Conservation (phyloP, 139 green algal species). For the Chlamydomonas sphaeroides region DNA sequence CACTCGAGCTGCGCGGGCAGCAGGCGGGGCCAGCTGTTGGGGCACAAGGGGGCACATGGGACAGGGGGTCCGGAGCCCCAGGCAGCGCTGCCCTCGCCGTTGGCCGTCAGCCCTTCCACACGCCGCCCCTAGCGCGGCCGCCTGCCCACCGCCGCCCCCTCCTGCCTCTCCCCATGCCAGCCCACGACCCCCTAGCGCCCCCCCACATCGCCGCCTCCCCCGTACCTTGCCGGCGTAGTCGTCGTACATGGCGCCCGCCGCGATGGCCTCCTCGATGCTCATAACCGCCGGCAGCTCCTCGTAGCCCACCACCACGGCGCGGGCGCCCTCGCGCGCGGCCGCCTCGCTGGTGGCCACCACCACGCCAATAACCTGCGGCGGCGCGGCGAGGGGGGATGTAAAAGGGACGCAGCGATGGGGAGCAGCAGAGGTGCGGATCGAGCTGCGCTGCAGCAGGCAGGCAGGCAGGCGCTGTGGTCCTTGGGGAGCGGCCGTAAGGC, state of each 20-base stretch:
- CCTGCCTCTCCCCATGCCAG: too few species aligned
- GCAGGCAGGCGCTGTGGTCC: too few species aligned
- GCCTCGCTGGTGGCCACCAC: conserved; percentile 86
- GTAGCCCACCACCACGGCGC: conserved; percentile 85
- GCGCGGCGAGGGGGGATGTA: not conserved
- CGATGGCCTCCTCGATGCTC: conserved; percentile 89
- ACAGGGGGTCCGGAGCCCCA: too few species aligned
- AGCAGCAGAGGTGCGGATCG: too few species aligned
- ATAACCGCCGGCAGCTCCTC: conserved; percentile 89
- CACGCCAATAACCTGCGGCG: conserved; percentile 78
- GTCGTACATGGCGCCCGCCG: conserved; percentile 65
- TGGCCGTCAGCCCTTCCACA: too few species aligned
- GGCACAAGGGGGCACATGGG: not conserved
- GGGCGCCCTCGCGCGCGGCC: conserved; percentile 72
- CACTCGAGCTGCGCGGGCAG: conserved; percentile 58
- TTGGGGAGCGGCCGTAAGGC: too few species aligned
- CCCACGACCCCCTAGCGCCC: too few species aligned
- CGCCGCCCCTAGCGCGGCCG: too few species aligned
- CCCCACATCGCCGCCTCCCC: not conserved
- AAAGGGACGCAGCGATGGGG: not conserved
- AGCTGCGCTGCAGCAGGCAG: too few species aligned
- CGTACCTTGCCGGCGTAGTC: conserved; percentile 44
- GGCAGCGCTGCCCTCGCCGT: too few species aligned
- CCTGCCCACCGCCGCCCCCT: too few species aligned
- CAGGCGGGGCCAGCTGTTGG: not conserved